A percentile compares a stretch with the other conserved stretches of the same genome.
Evolutionary conservation across 2,329 filamentous ascomycete species (phyloP).

Genomic region (Chaetomiaceae sp.): DNA sequence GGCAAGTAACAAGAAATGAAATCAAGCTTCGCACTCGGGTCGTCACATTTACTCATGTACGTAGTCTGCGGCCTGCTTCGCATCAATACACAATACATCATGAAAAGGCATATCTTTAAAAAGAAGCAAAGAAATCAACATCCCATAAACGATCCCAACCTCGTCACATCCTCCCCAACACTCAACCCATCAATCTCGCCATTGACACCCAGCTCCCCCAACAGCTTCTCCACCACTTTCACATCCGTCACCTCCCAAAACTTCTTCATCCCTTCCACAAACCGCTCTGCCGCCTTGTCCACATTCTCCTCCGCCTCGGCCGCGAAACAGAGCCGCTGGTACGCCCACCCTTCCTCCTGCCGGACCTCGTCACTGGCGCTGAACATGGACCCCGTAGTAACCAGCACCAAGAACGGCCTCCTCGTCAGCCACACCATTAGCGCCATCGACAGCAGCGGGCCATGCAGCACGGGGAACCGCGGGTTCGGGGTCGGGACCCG

Average conservation of each 20-base stretch:
- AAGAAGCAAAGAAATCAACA: conserved; percentile 7
- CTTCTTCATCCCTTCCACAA: conserved; percentile 63
- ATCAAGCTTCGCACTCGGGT: too few species aligned
- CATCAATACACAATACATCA: too few species aligned
- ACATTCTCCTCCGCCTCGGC: conserved; percentile 72
- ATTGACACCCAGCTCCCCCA: conserved; percentile 31
- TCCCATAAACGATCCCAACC: conserved; percentile 16
- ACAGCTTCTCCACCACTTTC: conserved; percentile 60
- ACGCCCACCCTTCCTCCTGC: conserved; percentile 61
- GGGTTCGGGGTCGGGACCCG: conserved; percentile 31
- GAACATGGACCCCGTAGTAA: conserved; percentile 70
- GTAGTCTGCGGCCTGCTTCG: too few species aligned
- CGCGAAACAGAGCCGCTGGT: conserved; percentile 77
- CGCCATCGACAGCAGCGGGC: conserved; percentile 55
- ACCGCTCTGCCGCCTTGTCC: conserved; percentile 54
- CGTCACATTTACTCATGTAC: too few species aligned
- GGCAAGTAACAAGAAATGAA: not conserved
- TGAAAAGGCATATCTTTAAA: too few species aligned
- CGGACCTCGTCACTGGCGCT: conserved; percentile 58
- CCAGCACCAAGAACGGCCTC: conserved; percentile 65
- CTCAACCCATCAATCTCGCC: not conserved
- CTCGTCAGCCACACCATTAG: conserved; percentile 68
- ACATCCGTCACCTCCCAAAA: conserved; percentile 75
- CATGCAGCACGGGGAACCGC: conserved; percentile 42
- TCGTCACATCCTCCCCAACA: not conserved